These are phyloP conservation scores for Cornus kousa DNA, from an alignment of 148 eudicot genomes.

Conservation along the genomic window DNA sequence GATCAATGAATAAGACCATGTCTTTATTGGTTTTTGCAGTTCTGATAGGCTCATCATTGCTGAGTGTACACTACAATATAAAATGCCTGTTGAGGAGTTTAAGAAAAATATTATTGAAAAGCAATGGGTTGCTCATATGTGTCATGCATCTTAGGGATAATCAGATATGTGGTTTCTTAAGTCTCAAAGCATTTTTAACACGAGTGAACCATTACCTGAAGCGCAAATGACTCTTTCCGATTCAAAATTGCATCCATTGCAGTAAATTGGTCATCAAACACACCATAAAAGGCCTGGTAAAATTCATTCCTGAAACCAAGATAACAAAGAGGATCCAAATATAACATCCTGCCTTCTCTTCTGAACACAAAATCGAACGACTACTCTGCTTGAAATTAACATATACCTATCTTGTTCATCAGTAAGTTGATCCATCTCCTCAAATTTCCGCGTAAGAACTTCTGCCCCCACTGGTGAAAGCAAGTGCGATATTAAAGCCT, in stretches of 20 bases:
- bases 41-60: neutral
- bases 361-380: constrained; percentile 5
- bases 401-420: constrained; percentile 63
- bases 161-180: neutral
- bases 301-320: constrained; percentile 54
- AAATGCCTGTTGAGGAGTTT: neutral
- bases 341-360: constrained; percentile 2
- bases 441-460: constrained; percentile 88
- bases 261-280: constrained; percentile 76
- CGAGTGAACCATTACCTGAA: constrained; percentile 45
- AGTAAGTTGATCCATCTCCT: constrained; percentile 67
- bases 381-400: constrained; percentile 1
- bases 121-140: neutral
- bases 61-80: neutral
- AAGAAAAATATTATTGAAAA: neutral
- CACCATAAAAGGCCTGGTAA: constrained; percentile 71
- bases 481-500: constrained; percentile 74
- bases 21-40: neutral
- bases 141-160: neutral
- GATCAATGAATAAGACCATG: neutral
- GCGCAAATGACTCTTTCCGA: constrained; percentile 87
- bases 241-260: constrained; percentile 76
- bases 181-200: neutral
- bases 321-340: constrained; percentile 15
- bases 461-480: constrained; percentile 89